A percentile compares a stretch with the other conserved stretches of the same genome.
phyloP scores from a whole-genome alignment of 1,284 basidiomycete species.

The Malassezia equina region DNA sequence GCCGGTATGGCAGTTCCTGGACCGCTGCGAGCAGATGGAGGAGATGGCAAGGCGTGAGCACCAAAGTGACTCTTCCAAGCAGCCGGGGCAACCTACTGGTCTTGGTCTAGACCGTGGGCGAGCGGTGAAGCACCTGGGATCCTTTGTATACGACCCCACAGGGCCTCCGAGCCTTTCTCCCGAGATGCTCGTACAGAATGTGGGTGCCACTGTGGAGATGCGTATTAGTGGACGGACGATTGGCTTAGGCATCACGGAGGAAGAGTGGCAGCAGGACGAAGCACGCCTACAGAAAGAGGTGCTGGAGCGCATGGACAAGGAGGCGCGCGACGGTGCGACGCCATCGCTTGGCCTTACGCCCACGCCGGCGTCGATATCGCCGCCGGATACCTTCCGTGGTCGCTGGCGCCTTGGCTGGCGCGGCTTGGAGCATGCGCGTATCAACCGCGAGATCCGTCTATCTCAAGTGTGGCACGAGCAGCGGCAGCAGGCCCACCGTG shows the following conservation, averaged over 20 bases:
- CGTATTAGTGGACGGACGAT: constrained; percentile 33
- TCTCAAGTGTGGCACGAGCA: constrained; percentile 18
- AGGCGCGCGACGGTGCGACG: constrained; percentile 1
- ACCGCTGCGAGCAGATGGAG: constrained; percentile 36
- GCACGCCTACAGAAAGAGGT: constrained; percentile 3
- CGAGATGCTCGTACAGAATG: constrained; percentile 37
- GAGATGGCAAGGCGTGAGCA: constrained; percentile 19
- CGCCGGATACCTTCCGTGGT: constrained; percentile 11
- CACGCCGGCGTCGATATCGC: constrained; percentile 9
- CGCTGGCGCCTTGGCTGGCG: constrained; percentile 42
- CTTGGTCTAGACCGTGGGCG: constrained; percentile 39
- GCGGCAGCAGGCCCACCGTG: neutral
- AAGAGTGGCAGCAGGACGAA: constrained; percentile 8
- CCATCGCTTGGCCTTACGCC: constrained; percentile 15
- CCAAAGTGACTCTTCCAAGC: neutral
- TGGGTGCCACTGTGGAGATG: constrained; percentile 43
- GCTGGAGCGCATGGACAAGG: constrained; percentile 4
- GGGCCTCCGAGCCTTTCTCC: constrained; percentile 35
- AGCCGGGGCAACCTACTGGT: neutral
- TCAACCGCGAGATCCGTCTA: constrained; percentile 29
- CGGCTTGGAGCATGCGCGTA: constrained; percentile 35
- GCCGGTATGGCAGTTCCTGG: constrained; percentile 42
- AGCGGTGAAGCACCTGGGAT: constrained; percentile 37
- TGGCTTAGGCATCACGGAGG: constrained; percentile 10
- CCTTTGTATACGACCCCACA: constrained; percentile 37